A percentile compares a stretch with the other conserved stretches of the same genome.
Evolutionary conservation across 331 rosid genomes (phyloP).

Genomic region (Acacia concinna): DNA sequence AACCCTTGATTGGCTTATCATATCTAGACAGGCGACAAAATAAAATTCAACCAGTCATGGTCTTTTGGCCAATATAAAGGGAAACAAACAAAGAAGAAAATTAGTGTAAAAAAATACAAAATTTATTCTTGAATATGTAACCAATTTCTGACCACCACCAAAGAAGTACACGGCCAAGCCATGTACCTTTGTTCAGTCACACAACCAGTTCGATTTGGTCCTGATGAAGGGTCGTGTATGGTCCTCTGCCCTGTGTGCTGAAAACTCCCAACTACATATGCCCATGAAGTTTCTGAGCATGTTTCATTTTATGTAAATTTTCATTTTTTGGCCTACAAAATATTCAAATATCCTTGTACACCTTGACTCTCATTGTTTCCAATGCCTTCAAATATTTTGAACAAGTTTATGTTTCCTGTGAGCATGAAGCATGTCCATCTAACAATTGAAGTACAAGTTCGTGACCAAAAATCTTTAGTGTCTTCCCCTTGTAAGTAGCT

Average conservation of each 20-base stretch:
- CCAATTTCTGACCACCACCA: not conserved
- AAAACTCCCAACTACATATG: not conserved
- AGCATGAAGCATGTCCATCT: not conserved
- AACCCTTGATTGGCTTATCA: not conserved
- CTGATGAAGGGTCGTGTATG: not conserved
- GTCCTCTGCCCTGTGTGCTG: not conserved
- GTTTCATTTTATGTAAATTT: not conserved
- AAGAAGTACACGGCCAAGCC: not conserved
- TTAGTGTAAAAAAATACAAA: not conserved
- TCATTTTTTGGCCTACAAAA: not conserved
- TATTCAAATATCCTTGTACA: not conserved
- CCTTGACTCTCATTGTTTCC: not conserved
- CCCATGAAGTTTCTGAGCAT: not conserved
- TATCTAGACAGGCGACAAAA: not conserved
- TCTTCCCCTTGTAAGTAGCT: conserved; percentile 2
- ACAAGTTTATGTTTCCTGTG: not conserved
- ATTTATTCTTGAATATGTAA: not conserved
- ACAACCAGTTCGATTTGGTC: not conserved
- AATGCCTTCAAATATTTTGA: not conserved
- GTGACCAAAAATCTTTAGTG: not conserved
- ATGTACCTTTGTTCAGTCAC: not conserved
- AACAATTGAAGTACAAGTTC: not conserved
- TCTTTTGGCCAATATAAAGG: not conserved
- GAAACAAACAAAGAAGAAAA: not conserved
- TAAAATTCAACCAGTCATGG: not conserved